A percentile compares a stretch with the other conserved stretches of the same genome.
These are phyloP conservation scores for Xylariaceae sp. DNA, from an alignment of 2,329 filamentous ascomycete genomes.

Conservation along the genomic window DNA sequence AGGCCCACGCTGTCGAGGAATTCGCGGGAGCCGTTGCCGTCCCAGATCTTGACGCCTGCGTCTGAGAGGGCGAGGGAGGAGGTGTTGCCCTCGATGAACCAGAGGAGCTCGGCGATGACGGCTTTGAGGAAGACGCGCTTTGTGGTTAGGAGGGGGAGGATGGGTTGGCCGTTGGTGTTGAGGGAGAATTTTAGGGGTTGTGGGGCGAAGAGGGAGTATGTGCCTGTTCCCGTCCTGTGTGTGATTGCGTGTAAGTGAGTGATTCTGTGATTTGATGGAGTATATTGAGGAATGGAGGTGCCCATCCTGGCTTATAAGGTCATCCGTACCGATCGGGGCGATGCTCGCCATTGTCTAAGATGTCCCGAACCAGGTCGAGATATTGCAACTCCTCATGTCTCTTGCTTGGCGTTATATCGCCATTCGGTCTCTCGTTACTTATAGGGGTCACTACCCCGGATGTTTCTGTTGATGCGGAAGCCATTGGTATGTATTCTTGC, in stretches of 20 bases:
- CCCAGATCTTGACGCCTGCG: constrained; percentile 93
- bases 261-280: too few relatives aligned
- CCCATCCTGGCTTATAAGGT: background rate
- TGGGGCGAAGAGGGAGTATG: constrained; percentile 82
- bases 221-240: constrained; percentile 82
- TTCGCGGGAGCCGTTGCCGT: constrained; percentile 87
- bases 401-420: constrained; percentile 11
- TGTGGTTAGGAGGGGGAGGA: constrained; percentile 91
- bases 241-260: background rate
- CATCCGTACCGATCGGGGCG: constrained; percentile 69
- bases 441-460: background rate
- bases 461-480: constrained; percentile 4
- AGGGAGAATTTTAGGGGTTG: constrained; percentile 82
- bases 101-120: constrained; percentile 86
- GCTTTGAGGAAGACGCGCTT: constrained; percentile 93
- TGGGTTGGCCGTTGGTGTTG: constrained; percentile 53
- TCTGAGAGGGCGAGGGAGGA: constrained; percentile 71
- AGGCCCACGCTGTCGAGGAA: constrained; percentile 86
- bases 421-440: background rate
- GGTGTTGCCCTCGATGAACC: constrained; percentile 86
- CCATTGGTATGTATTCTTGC: constrained; percentile 5
- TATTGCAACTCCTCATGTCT: constrained; percentile 90
- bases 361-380: constrained; percentile 79
- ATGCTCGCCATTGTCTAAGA: constrained; percentile 77
- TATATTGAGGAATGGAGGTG: background rate